These are phyloP conservation scores for Saprolegnia diclina DNA, from an alignment of 352 stramenopile genomes.

Conservation along the genomic window DNA sequence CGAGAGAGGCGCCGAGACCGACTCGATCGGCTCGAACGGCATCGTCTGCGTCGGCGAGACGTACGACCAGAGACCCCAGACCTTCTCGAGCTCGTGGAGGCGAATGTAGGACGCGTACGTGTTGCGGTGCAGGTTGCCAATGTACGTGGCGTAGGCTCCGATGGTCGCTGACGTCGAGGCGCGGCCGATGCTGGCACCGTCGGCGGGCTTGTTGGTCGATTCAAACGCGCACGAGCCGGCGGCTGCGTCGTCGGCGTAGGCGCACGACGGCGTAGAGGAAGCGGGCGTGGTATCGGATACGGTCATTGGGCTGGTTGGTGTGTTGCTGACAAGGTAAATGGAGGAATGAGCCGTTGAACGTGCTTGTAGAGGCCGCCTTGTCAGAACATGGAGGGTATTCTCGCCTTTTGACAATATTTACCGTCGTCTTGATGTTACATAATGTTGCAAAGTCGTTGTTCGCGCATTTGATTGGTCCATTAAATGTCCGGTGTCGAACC, in stretches of 20 bases:
- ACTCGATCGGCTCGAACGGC: conserved; percentile 13
- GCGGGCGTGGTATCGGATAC: background rate
- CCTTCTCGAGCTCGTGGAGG: conserved; percentile 19
- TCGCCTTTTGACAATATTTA: background rate
- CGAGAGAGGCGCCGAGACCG: background rate
- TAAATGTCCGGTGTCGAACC: background rate
- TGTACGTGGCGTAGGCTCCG: conserved; percentile 12
- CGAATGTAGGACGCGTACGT: conserved; percentile 22
- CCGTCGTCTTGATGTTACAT: background rate
- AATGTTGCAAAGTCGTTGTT: background rate
- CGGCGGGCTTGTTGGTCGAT: too few species aligned
- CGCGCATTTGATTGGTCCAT: background rate
- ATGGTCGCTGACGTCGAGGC: conserved; percentile 11
- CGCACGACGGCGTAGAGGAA: background rate
- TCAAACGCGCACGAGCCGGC: background rate
- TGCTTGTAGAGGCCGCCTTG: background rate
- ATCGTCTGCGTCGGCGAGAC: conserved; percentile 10
- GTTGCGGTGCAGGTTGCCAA: conserved; percentile 12
- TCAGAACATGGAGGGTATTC: background rate
- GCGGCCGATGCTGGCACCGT: too few species aligned
- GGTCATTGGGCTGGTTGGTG: background rate
- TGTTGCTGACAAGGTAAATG: background rate
- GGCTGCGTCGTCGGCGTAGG: background rate
- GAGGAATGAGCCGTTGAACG: background rate
- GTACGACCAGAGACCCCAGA: conserved; percentile 20